Conservation (phyloP, 441 rosid species). For the Adansonia rubrostipa region DNA sequence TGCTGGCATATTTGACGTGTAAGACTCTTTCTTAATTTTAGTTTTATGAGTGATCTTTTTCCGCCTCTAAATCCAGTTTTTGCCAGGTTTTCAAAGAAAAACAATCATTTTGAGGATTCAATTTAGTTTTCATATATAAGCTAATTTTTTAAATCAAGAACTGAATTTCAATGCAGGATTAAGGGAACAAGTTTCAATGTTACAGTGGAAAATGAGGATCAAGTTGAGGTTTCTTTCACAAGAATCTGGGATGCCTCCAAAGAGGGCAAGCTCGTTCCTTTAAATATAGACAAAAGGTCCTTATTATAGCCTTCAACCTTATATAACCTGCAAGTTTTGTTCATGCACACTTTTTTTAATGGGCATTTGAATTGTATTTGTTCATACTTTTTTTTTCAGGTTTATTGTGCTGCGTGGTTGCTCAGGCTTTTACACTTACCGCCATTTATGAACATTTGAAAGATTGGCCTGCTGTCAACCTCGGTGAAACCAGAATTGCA, state of each 20-base stretch:
- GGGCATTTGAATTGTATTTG: neutral
- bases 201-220: conserved; percentile 58
- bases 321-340: neutral
- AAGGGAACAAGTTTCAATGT: conserved; percentile 65
- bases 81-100: no score
- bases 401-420: conserved; percentile 49
- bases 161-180: conserved; percentile 45
- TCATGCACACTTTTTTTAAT: no score
- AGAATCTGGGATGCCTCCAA: conserved; percentile 65
- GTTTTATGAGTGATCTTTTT: no score
- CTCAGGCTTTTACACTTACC: conserved; percentile 54
- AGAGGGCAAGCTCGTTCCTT: conserved; percentile 54
- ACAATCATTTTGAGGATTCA: neutral
- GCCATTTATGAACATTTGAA: conserved; percentile 46
- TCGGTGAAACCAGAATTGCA: conserved; percentile 44
- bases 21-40: conserved; percentile 23
- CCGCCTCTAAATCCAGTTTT: no score
- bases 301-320: neutral
- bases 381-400: conserved; percentile 23
- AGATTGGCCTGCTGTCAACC: conserved; percentile 52
- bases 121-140: neutral
- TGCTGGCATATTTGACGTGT: conserved; percentile 63
- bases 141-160: neutral
- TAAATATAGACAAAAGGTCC: conserved; percentile 86
- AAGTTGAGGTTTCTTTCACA: conserved; percentile 74